Evolutionary conservation across 768 basidiomycete genomes (phyloP).

Genomic region (Mycena albidolilacea): DNA sequence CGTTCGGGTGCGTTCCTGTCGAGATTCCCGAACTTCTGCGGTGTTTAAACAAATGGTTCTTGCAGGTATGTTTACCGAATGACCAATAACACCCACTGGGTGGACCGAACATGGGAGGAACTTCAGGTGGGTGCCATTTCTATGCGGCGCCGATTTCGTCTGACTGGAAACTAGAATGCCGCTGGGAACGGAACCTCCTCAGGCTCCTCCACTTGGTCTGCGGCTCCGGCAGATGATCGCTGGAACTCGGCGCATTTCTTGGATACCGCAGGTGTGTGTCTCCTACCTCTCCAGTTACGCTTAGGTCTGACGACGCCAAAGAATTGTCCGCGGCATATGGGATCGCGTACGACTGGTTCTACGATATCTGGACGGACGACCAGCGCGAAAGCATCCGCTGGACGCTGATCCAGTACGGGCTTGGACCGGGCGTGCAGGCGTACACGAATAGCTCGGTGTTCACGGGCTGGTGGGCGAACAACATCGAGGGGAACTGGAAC

Average conservation of each 20-base stretch:
- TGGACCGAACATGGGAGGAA: conserved; percentile 88
- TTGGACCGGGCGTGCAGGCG: conserved; percentile 73
- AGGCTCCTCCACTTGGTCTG: conserved; percentile 69
- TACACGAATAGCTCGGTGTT: conserved; percentile 59
- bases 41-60: background rate
- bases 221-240: conserved; percentile 65
- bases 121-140: conserved; percentile 69
- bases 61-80: conserved; percentile 74
- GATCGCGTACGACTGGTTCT: conserved; percentile 97
- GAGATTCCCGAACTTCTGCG: too few relatives aligned
- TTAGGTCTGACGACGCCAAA: conserved; percentile 41
- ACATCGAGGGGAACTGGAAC: conserved; percentile 93
- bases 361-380: conserved; percentile 83
- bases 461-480: conserved; percentile 84
- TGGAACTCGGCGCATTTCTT: conserved; percentile 97
- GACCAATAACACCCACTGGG: conserved; percentile 94
- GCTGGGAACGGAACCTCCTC: conserved; percentile 73
- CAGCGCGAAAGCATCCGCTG: conserved; percentile 79
- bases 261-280: conserved; percentile 65
- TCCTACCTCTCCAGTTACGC: background rate
- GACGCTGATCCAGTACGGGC: conserved; percentile 85
- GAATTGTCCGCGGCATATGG: conserved; percentile 92
- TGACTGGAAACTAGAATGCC: conserved; percentile 64
- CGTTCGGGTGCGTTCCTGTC: conserved; percentile 74
- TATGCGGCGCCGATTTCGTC: background rate